Evolutionary conservation across 352 stramenopile genomes (phyloP).

Genomic region (Globisporangium carolinianum): DNA sequence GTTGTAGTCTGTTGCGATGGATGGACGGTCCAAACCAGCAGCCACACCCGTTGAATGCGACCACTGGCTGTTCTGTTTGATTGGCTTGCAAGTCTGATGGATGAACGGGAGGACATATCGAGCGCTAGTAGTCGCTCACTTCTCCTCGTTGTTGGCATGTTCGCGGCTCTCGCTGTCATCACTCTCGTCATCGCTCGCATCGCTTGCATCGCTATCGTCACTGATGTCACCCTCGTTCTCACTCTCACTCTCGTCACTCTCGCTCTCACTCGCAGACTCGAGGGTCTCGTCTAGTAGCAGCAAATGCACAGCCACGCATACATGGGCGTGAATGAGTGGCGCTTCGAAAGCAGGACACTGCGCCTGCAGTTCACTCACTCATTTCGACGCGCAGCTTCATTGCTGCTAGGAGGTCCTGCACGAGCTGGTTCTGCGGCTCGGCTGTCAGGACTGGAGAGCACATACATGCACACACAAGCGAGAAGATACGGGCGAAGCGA

Average conservation of each 20-base stretch:
- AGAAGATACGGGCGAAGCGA: too few species aligned
- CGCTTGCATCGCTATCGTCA: constrained; percentile 17
- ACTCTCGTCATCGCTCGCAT: constrained; percentile 17
- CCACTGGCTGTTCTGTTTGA: background rate
- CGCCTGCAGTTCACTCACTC: constrained; percentile 13
- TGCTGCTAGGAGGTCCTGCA: constrained; percentile 50
- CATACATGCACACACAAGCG: background rate
- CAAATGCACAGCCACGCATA: background rate
- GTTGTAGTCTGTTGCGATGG: background rate
- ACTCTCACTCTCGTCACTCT: constrained; percentile 50
- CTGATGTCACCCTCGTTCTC: constrained; percentile 40
- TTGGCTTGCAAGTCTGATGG: too few species aligned
- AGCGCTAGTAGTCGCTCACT: background rate
- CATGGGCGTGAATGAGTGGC: background rate
- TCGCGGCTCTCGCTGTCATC: constrained; percentile 16
- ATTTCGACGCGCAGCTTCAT: constrained; percentile 56
- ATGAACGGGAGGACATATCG: too few species aligned
- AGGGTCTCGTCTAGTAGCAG: constrained; percentile 23
- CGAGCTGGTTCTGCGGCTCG: constrained; percentile 58
- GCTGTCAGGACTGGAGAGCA: constrained; percentile 33
- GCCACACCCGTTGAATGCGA: background rate
- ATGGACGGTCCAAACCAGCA: too few species aligned
- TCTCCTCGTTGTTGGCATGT: constrained; percentile 7
- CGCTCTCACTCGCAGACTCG: constrained; percentile 35
- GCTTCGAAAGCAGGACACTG: too few species aligned